A percentile compares a stretch with the other conserved stretches of the same genome.
These are phyloP conservation scores for Dioscorea cayenensis DNA, from an alignment of 116 monocot species.

Conservation along the genomic window DNA sequence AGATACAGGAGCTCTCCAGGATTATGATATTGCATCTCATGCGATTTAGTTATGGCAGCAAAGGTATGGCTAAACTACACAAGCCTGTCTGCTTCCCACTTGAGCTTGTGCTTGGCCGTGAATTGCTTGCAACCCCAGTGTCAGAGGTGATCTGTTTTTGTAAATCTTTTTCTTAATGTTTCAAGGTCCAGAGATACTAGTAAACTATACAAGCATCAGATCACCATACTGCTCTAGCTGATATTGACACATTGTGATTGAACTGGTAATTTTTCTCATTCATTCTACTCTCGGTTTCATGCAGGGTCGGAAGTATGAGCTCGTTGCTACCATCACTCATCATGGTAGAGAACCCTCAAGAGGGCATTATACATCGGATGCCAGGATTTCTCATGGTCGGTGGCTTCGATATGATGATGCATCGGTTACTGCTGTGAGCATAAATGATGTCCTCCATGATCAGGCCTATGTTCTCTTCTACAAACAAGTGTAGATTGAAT, in stretches of 20 bases:
- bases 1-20: constrained; percentile 76
- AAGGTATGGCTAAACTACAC: constrained; percentile 76
- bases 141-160: constrained; percentile 49
- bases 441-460: constrained; percentile 33
- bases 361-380: constrained; percentile 41
- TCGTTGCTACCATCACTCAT: constrained; percentile 44
- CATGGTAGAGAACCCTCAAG: constrained; percentile 39
- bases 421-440: constrained; percentile 15
- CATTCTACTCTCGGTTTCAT: not conserved
- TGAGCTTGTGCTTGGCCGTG: constrained; percentile 69
- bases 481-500: constrained; percentile 20
- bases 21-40: constrained; percentile 91
- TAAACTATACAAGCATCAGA: too few relatives aligned
- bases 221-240: too few relatives aligned
- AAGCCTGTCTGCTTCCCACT: constrained; percentile 76
- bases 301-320: constrained; percentile 39
- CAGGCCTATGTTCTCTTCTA: constrained; percentile 43
- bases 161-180: not conserved
- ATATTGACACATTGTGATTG: too few relatives aligned
- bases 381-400: constrained; percentile 24
- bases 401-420: constrained; percentile 43
- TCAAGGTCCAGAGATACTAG: too few relatives aligned
- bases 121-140: constrained; percentile 63
- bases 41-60: constrained; percentile 90
- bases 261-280: too few relatives aligned